A percentile compares a stretch with the other conserved stretches of the same genome.
Evolutionary conservation across 768 basidiomycete species (phyloP).

Genomic region (Russula virescens): DNA sequence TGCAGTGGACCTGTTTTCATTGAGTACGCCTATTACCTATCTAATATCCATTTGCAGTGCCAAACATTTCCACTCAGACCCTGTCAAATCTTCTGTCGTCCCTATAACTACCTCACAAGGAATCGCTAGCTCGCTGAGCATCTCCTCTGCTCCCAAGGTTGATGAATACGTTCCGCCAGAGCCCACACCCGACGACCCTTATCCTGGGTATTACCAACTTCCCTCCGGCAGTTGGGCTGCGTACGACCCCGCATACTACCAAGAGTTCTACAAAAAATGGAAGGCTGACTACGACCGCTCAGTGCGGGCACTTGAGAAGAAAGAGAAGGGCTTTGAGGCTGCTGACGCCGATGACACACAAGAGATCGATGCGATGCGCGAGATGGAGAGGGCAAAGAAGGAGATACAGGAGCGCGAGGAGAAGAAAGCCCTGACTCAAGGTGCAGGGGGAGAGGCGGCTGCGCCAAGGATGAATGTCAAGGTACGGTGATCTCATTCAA

Average conservation of each 20-base stretch:
- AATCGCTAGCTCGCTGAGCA: slow-evolving; percentile 23
- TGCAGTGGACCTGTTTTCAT: slow-evolving; percentile 62
- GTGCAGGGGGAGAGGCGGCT: slow-evolving; percentile 45
- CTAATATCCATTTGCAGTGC: background rate
- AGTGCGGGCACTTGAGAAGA: slow-evolving; percentile 67
- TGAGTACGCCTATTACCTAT: slow-evolving; percentile 40
- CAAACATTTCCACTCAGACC: slow-evolving; percentile 2
- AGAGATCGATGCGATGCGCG: slow-evolving; percentile 57
- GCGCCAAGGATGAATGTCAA: slow-evolving; percentile 81
- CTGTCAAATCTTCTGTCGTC: slow-evolving; percentile 26
- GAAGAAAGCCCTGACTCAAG: slow-evolving; percentile 66
- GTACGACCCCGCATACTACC: slow-evolving; percentile 66
- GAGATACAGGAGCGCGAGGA: slow-evolving; percentile 75
- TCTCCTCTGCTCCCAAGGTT: slow-evolving; percentile 65
- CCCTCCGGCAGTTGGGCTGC: slow-evolving; percentile 78
- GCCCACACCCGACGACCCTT: slow-evolving; percentile 67
- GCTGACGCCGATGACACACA: slow-evolving; percentile 51
- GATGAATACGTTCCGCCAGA: slow-evolving; percentile 66
- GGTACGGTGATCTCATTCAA: slow-evolving; percentile 38
- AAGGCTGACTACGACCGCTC: slow-evolving; percentile 63
- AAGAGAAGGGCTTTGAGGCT: slow-evolving; percentile 64
- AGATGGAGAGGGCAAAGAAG: slow-evolving; percentile 71
- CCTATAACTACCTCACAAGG: slow-evolving; percentile 6
- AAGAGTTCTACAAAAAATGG: slow-evolving; percentile 66
- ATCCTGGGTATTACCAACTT: slow-evolving; percentile 83